These are phyloP conservation scores for Orbilia blumenaviensis DNA, from an alignment of 2,329 filamentous ascomycete genomes.

Conservation along the genomic window DNA sequence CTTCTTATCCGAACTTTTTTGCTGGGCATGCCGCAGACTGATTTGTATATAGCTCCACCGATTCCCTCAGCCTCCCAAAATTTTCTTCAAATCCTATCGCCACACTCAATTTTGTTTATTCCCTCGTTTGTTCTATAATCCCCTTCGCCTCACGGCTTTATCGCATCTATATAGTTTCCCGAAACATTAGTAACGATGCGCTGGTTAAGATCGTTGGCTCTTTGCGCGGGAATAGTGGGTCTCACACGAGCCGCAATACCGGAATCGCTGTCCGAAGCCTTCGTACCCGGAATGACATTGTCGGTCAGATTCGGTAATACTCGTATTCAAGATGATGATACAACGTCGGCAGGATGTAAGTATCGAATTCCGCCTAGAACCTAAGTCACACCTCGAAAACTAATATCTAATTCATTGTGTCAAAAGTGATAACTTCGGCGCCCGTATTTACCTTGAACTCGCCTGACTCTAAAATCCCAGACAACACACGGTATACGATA, in stretches of 20 bases:
- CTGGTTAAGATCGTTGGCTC: conserved; percentile 46
- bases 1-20: conserved; percentile 42
- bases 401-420: not conserved
- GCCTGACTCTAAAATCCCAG: conserved; percentile 14
- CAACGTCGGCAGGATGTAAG: conserved; percentile 36
- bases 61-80: conserved; percentile 31
- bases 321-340: conserved; percentile 24
- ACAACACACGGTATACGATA: conserved; percentile 48
- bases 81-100: conserved; percentile 25
- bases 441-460: conserved; percentile 40
- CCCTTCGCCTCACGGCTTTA: conserved; percentile 35
- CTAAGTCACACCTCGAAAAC: no score
- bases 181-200: conserved; percentile 25
- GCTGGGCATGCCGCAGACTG: conserved; percentile 5
- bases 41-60: conserved; percentile 20
- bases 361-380: not conserved
- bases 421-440: conserved; percentile 33
- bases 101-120: conserved; percentile 32
- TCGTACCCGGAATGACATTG: conserved; percentile 35
- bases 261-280: conserved; percentile 42
- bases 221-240: conserved; percentile 29
- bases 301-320: conserved; percentile 40
- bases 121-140: conserved; percentile 7
- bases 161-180: conserved; percentile 17
- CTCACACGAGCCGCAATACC: conserved; percentile 34